Base-by-base conservation (phyloP, 495 filamentous ascomycete species). In the Parathielavia appendiculata region DNA sequence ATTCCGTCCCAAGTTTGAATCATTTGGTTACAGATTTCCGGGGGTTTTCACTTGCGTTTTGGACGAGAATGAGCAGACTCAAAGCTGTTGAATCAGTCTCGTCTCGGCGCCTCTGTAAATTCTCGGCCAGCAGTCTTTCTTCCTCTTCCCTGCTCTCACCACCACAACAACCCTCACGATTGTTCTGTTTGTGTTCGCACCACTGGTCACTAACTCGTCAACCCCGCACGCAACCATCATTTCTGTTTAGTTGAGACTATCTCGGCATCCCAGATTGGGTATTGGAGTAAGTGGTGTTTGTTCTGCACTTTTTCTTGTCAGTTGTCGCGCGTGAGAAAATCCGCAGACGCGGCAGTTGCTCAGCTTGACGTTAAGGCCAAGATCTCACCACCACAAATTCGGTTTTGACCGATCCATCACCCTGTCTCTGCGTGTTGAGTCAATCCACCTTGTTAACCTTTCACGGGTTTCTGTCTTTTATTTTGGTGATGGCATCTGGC, bases 271-370 rank as follows among this genome's bases (percentile, higher is more conserved):
- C 26, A 41, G n/a, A 17, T 20, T 17, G 34, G 20, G 16, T 22
- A 43, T 57, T 23, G 22, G 6, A 50, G 54, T 57, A 57, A 57
- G 54, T 57, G n/a, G 40, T 46, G 16, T 35, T 49, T 43, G 34
- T 57, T 49, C 32, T 17, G 3, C 30, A 2, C 2, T 40, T 10
- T 5, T 34, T 34, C n/a, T 43, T 41, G 2, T 10, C 7, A 19
- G 12, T 23, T 10, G 17, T 48, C 13, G 32, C 7, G 3, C 13
- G 32, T 7, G 1, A 41, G 26, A 26, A 46, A n/a, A n/a, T 47
- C 41, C 40, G 14, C 30, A 3, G 6, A 30, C 26, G 52, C 40
- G 10, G 38, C 35, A 12, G 9, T 48, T 20, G 35, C 0, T 44
- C 6, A 11, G 1, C 36, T 0, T 9, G 8, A 10, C 40, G 17